Conservation (phyloP, 2,329 filamentous ascomycete species). For the Emergomyces africanus region DNA sequence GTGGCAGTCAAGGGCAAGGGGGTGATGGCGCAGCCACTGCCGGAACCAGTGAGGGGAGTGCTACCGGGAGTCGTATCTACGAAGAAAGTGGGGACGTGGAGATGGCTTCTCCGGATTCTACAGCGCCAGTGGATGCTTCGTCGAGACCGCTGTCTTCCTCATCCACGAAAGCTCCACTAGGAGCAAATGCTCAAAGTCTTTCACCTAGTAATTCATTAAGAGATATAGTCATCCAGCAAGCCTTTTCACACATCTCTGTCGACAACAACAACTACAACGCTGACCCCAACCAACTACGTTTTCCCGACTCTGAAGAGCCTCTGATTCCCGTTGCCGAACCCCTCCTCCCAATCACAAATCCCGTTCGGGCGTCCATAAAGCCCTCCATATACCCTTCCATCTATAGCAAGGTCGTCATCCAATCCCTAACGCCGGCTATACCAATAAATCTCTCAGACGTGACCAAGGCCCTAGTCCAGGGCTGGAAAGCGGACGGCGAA, state of each 20-base stretch:
- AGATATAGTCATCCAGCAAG: neutral
- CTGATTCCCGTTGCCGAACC: slow-evolving; percentile 62
- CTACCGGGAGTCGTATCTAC: slow-evolving; percentile 1
- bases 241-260: neutral
- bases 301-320: slow-evolving; percentile 37
- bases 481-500: slow-evolving; percentile 87
- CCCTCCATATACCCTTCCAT: slow-evolving; percentile 65
- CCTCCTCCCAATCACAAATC: slow-evolving; percentile 59
- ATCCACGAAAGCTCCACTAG: neutral
- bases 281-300: slow-evolving; percentile 11
- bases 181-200: neutral
- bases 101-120: neutral
- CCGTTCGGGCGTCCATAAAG: slow-evolving; percentile 64
- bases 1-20: neutral
- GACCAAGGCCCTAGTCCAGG: slow-evolving; percentile 65
- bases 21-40: neutral
- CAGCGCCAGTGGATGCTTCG: neutral
- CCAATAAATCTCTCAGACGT: slow-evolving; percentile 80
- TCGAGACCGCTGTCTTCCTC: slow-evolving; percentile 8
- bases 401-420: slow-evolving; percentile 77
- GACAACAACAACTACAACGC: neutral
- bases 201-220: neutral
- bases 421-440: slow-evolving; percentile 67
- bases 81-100: slow-evolving; percentile 7
- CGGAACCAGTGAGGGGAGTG: slow-evolving; percentile 6